Conservation (phyloP, 2,329 filamentous ascomycete genomes). For the Aspergillus sp. region DNA sequence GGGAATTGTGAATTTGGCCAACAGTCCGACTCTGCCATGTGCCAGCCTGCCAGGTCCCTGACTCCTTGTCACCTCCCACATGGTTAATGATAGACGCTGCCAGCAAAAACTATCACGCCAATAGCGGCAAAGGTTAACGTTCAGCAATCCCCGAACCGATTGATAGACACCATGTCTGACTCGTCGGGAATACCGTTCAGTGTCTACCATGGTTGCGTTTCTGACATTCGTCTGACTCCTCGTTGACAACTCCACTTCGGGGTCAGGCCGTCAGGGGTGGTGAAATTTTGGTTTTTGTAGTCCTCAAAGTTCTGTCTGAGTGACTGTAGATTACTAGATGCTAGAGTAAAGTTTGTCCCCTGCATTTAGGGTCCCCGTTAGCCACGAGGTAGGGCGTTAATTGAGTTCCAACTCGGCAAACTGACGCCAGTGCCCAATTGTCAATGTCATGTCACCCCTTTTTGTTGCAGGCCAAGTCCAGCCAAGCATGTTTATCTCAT, state of each 20-base stretch:
- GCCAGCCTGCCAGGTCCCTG: not conserved
- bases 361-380: no score
- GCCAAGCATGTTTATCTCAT: no score
- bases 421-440: no score
- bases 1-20: not conserved
- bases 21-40: not conserved
- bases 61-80: not conserved
- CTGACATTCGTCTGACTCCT: not conserved
- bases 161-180: not conserved
- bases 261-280: not conserved
- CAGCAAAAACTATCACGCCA: not conserved
- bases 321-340: no score
- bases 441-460: no score
- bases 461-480: no score
- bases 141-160: not conserved
- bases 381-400: no score
- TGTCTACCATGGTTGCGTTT: not conserved
- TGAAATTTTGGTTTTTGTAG: no score
- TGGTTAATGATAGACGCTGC: constrained; percentile 2
- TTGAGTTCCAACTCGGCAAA: no score
- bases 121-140: constrained; percentile 1
- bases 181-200: not conserved
- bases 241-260: not conserved
- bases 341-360: no score
- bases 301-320: no score